Base-by-base conservation (phyloP, 1,139 yeast genomes). In the Magnusiomyces clavatus region DNA sequence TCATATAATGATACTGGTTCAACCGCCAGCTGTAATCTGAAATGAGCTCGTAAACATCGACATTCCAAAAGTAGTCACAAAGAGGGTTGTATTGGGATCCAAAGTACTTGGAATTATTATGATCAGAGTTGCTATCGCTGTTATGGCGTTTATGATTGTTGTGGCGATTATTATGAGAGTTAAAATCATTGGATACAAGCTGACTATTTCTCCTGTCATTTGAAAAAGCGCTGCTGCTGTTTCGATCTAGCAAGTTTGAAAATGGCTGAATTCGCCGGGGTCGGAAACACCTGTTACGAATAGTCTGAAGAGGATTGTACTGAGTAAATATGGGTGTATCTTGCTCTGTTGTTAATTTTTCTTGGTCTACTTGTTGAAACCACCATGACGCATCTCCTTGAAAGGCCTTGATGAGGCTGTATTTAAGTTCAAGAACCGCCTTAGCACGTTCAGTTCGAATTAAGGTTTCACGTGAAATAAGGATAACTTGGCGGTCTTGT, bases 11-110 rank as follows among this genome's bases (percentile, higher is more conserved):
- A 81, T 86, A 81, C 61, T 83, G 84, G n/a, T 71, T 66, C 8
- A 75, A 69, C 58, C 90, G 73, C 92, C 95, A 86, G 0, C 77
- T 69, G 24, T 75, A 57, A 63, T 87, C 95, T 49, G 78, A 75
- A 8, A 80, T 68, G 39, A 77, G 65, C 62, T 87, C 96, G 51
- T 78, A 72, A 46, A 83, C 66, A 51, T 82, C 86, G 2, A 86
- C 75, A 43, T 83, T 81, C 95, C 95, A 87, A 4, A 73, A 66
- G 35, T 72, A 60, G 6, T 24, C 31, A 5, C 6, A 24, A 24
- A 5, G 31, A 24, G 31, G 31, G 17, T 63, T 64, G 11, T 17
- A 19, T 14, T 14, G 41, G n/a, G 37, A 17, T 34, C 8, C 42
- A 45, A n/a, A 20, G 4, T 20, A 36, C 17, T 12, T 20, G 34